These are phyloP conservation scores for Suillus placidus DNA, from an alignment of 768 basidiomycete species.

Conservation along the genomic window DNA sequence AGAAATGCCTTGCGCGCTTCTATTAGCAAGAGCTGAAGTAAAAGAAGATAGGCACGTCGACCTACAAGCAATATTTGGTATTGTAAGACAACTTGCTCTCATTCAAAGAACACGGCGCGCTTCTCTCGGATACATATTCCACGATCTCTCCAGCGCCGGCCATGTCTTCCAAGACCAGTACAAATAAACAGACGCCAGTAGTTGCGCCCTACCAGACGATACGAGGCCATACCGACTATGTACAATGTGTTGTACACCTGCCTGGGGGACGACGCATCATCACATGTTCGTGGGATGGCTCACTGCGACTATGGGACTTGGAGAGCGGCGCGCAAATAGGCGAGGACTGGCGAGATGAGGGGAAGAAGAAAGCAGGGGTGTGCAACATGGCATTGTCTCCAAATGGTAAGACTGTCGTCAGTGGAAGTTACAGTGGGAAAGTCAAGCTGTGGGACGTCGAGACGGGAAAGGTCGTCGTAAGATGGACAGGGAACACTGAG, in stretches of 20 bases:
- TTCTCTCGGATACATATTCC: too few species aligned
- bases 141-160: too few species aligned
- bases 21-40: too few species aligned
- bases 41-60: neutral
- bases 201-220: too few species aligned
- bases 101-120: neutral
- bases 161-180: too few species aligned
- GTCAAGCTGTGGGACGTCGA: neutral
- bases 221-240: neutral
- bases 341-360: neutral
- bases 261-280: neutral
- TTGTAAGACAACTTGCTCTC: neutral
- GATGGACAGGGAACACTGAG: neutral
- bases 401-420: neutral
- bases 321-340: neutral
- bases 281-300: neutral
- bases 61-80: neutral
- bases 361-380: neutral
- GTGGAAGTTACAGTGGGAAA: neutral
- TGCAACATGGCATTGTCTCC: neutral
- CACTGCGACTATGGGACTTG: neutral
- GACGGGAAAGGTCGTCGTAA: neutral
- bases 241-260: neutral
- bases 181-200: too few species aligned
- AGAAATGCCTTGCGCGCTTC: neutral